Evolutionary conservation across 352 stramenopile species (phyloP).

Genomic region (Phytophthora boehmeriae): DNA sequence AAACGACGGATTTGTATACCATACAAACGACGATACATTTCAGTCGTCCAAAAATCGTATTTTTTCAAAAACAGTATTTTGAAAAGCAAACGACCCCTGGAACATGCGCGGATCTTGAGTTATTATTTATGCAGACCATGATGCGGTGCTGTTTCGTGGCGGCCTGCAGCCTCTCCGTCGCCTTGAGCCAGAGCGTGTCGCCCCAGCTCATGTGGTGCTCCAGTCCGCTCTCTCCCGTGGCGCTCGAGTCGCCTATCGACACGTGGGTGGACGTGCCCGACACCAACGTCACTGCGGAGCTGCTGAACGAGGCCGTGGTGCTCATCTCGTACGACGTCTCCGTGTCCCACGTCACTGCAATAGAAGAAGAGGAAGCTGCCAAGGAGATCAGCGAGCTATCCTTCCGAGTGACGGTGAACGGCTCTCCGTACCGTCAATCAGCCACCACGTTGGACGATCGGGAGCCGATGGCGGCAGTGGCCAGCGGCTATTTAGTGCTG

Average conservation of each 20-base stretch:
- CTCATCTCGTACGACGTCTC: slow-evolving; percentile 76
- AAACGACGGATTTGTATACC: neutral
- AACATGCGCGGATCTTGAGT: too few species aligned
- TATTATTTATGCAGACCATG: neutral
- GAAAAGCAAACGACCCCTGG: too few species aligned
- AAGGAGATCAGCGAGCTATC: slow-evolving; percentile 56
- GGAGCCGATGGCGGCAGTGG: slow-evolving; percentile 57
- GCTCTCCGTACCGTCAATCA: slow-evolving; percentile 66
- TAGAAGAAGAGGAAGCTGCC: slow-evolving; percentile 13
- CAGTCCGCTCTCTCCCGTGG: slow-evolving; percentile 53
- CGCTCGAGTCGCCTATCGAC: slow-evolving; percentile 33
- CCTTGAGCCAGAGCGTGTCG: slow-evolving; percentile 17
- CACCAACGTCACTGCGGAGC: slow-evolving; percentile 52
- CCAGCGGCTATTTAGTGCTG: slow-evolving; percentile 63
- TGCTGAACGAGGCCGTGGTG: slow-evolving; percentile 63
- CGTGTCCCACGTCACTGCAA: slow-evolving; percentile 47
- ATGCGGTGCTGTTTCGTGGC: slow-evolving; percentile 1
- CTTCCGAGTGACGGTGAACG: slow-evolving; percentile 66
- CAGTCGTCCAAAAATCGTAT: too few species aligned
- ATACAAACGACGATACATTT: too few species aligned
- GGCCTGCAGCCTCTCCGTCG: neutral
- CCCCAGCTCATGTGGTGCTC: slow-evolving; percentile 72
- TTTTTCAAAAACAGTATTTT: too few species aligned
- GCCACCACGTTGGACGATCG: slow-evolving; percentile 63
- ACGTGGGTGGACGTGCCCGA: slow-evolving; percentile 65